A percentile compares a stretch with the other conserved stretches of the same genome.
These are phyloP conservation scores for Pythium rhizo-oryzae DNA, from an alignment of 352 stramenopile genomes.

Conservation along the genomic window DNA sequence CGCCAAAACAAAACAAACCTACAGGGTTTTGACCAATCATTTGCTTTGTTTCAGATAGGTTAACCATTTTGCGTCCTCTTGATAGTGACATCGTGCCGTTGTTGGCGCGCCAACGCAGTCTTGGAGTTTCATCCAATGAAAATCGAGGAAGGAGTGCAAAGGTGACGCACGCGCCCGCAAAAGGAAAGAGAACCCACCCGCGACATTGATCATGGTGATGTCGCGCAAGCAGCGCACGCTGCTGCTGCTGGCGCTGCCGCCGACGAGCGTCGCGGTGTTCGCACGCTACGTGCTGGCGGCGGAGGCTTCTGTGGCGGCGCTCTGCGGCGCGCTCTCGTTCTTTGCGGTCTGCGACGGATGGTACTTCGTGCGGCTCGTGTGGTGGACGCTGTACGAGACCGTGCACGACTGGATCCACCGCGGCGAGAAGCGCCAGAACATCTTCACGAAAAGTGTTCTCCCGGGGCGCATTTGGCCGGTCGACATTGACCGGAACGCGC, in stretches of 20 bases:
- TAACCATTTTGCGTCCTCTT: neutral
- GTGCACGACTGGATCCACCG: slow-evolving; percentile 23
- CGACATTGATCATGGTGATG: slow-evolving; percentile 20
- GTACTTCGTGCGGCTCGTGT: slow-evolving; percentile 68
- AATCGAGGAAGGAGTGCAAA: too few species aligned
- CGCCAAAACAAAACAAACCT: slow-evolving; percentile 27
- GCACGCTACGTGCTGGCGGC: neutral
- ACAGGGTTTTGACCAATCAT: slow-evolving; percentile 26
- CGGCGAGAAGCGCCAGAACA: slow-evolving; percentile 33
- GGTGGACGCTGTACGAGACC: slow-evolving; percentile 28
- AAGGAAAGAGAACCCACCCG: neutral
- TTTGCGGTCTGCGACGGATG: slow-evolving; percentile 78
- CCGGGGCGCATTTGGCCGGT: slow-evolving; percentile 49
- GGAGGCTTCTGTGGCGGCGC: neutral
- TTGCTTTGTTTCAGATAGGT: slow-evolving; percentile 3
- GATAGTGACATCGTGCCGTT: slow-evolving; percentile 10
- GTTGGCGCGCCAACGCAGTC: neutral
- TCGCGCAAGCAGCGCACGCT: slow-evolving; percentile 51
- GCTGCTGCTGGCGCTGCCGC: slow-evolving; percentile 50
- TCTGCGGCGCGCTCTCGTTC: slow-evolving; percentile 42
- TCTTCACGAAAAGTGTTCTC: slow-evolving; percentile 62
- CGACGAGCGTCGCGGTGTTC: slow-evolving; percentile 33
- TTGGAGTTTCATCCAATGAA: slow-evolving; percentile 20
- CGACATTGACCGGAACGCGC: slow-evolving; percentile 85
- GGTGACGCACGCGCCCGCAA: neutral